These are phyloP conservation scores for Termitomyces bulborhizus DNA, from an alignment of 768 basidiomycete species.

Conservation along the genomic window DNA sequence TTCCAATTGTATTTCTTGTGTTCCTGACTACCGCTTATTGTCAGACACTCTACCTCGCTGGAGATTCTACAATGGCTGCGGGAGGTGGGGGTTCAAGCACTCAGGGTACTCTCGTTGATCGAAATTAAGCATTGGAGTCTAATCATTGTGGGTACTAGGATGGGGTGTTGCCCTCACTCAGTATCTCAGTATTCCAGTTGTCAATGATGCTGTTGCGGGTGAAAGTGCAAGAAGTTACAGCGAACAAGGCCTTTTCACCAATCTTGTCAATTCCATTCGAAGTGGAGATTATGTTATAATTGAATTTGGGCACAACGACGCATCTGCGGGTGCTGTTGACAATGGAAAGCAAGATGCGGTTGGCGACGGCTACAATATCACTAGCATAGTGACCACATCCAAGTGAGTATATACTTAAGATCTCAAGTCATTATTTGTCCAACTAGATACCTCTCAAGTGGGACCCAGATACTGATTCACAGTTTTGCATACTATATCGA, in stretches of 20 bases:
- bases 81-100: slow-evolving; percentile 33
- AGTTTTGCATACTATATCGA: slow-evolving; percentile 42
- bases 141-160: slow-evolving; percentile 17
- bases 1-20: not conserved
- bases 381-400: not conserved
- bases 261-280: slow-evolving; percentile 31
- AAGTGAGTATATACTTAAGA: not conserved
- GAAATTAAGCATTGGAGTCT: not conserved
- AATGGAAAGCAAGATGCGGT: slow-evolving; percentile 37
- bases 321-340: slow-evolving; percentile 23
- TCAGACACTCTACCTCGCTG: slow-evolving; percentile 38
- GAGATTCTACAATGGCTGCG: slow-evolving; percentile 39
- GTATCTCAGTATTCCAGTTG: slow-evolving; percentile 34
- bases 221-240: slow-evolving; percentile 41
- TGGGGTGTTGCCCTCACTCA: slow-evolving; percentile 40
- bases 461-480: slow-evolving; percentile 31
- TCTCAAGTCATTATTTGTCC: not conserved
- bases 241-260: slow-evolving; percentile 41
- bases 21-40: slow-evolving; percentile 4
- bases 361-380: slow-evolving; percentile 15
- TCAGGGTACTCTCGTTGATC: slow-evolving; percentile 19
- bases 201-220: slow-evolving; percentile 41
- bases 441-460: slow-evolving; percentile 18
- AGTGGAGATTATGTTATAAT: slow-evolving; percentile 37
- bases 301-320: slow-evolving; percentile 46